Conservation (phyloP, 306 rosid genomes). For the Senna tora region DNA sequence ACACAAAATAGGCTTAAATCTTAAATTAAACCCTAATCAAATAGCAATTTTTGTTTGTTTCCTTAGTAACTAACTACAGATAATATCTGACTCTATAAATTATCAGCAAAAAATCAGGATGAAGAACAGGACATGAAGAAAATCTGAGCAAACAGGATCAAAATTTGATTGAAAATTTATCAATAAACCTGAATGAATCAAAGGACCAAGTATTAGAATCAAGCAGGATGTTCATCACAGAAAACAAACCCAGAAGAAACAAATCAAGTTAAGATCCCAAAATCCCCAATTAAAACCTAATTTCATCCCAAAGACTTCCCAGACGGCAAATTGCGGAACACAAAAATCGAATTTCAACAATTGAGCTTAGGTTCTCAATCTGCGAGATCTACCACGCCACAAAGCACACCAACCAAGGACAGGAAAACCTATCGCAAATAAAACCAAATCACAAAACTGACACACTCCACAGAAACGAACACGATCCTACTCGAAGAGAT, state of each 20-base stretch:
- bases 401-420: neutral
- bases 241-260: neutral
- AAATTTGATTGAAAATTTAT: neutral
- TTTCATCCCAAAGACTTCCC: conserved; percentile 2
- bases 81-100: conserved; percentile 19
- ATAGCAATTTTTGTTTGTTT: conserved; percentile 17
- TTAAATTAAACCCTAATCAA: conserved; percentile 3
- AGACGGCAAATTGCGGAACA: conserved; percentile 28
- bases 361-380: conserved; percentile 20
- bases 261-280: neutral
- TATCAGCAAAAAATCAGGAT: conserved; percentile 3
- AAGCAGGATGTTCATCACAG: neutral
- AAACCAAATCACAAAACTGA: conserved; percentile 22
- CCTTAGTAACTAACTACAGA: neutral
- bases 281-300: neutral
- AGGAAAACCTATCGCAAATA: conserved; percentile 16
- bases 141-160: neutral
- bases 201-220: neutral
- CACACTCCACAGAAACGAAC: conserved; percentile 22
- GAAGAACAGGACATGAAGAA: neutral
- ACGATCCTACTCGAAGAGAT: conserved; percentile 40
- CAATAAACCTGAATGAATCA: conserved; percentile 8
- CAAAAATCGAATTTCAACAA: conserved; percentile 21
- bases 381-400: conserved; percentile 50
- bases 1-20: conserved; percentile 26